Percentiles rank a stretch among this genome's conserved stretches.
Evolutionary conservation across 2,329 filamentous ascomycete genomes (phyloP).

Genomic region (Aspergillus hiratsukae): DNA sequence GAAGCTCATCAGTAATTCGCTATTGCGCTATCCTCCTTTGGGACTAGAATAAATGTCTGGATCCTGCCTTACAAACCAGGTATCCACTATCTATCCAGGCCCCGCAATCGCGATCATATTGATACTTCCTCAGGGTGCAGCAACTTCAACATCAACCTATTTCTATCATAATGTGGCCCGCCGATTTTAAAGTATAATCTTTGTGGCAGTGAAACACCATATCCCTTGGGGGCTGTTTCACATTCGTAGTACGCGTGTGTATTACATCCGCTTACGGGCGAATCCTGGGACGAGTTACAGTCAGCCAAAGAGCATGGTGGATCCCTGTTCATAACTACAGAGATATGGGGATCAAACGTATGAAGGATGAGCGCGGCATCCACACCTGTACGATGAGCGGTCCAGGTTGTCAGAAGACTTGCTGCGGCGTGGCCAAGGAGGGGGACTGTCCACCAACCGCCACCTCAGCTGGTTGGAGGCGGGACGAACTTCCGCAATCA

Average conservation of each 20-base stretch:
- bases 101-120: neutral
- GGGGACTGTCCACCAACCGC: conserved; percentile 1
- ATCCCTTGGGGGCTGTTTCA: neutral
- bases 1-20: conserved; percentile 2
- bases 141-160: neutral
- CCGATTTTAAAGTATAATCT: neutral
- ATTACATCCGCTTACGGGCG: neutral
- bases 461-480: conserved; percentile 5
- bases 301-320: conserved; percentile 3
- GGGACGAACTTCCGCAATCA: neutral
- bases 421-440: conserved; percentile 5
- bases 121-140: neutral
- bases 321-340: conserved; percentile 1
- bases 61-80: conserved; percentile 14
- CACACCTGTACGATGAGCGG: conserved; percentile 6
- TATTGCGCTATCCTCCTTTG: conserved; percentile 8
- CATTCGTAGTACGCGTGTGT: neutral
- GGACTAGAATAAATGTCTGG: conserved; percentile 1
- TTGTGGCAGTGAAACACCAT: neutral
- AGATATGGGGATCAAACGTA: conserved; percentile 9
- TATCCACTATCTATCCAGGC: neutral
- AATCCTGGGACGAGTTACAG: conserved; percentile 6
- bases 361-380: conserved; percentile 2
- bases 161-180: neutral
- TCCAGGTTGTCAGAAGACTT: conserved; percentile 18